phyloP scores from a whole-genome alignment of 2,329 filamentous ascomycete species.

The Aspergillus fischeri region DNA sequence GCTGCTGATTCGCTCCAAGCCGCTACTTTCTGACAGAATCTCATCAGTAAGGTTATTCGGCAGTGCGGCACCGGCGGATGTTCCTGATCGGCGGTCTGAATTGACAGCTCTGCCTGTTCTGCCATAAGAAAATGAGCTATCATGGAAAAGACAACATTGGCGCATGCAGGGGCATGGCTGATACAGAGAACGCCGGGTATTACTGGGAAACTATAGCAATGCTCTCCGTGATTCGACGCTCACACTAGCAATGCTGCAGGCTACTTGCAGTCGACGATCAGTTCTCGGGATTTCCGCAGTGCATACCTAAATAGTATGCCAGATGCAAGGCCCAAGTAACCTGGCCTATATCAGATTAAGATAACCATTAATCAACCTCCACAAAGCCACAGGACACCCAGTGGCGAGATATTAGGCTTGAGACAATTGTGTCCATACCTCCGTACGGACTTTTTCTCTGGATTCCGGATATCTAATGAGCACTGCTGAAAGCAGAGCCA shows the following conservation, averaged over 20 bases:
- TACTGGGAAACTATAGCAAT: too few species aligned
- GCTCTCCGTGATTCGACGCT: too few species aligned
- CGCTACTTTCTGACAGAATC: background rate
- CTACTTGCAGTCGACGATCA: too few species aligned
- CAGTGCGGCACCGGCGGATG: conserved; percentile 5
- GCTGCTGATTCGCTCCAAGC: background rate
- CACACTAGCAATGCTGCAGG: too few species aligned
- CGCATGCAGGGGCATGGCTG: too few species aligned
- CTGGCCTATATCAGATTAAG: background rate
- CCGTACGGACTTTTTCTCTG: too few species aligned
- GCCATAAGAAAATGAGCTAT: background rate
- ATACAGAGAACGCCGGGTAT: too few species aligned
- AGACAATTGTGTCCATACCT: background rate
- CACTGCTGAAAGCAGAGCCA: background rate
- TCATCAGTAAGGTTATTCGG: background rate
- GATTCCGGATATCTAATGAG: background rate
- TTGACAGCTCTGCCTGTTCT: background rate
- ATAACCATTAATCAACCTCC: background rate
- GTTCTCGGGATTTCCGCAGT: too few species aligned
- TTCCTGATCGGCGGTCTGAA: conserved; percentile 5
- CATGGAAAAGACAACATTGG: too few species aligned
- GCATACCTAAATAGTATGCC: too few species aligned
- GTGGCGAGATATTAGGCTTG: background rate
- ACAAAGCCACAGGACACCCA: background rate
- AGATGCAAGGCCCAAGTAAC: too few species aligned